Evolutionary conservation across 2,329 filamentous ascomycete species (phyloP), one percentile per base, ranked within the genome.

Genomic region (Polychaeton citri): DNA sequence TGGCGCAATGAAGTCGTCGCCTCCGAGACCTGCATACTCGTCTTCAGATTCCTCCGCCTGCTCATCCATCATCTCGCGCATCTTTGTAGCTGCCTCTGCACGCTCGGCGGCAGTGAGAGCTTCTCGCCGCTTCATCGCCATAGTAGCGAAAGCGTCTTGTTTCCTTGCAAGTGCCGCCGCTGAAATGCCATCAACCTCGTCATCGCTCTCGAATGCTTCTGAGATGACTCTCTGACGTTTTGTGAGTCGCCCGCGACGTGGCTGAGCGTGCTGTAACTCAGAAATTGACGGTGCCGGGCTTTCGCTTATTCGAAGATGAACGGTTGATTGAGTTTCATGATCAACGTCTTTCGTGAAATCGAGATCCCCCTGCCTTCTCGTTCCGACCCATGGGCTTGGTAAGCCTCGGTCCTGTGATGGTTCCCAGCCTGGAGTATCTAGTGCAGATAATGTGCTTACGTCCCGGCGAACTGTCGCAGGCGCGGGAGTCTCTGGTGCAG

Each of bases 41-140:
- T 98, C 90, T 54, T 98, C 92, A 0, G 90, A 98, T 61, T 98
- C 90, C 50, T 94, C 84, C 41, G 90, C 88, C 54, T 93, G 86
- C 46, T 95, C 90, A 45, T 96, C 75, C 24, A 98, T 70, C 71
- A 94, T 82, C 56, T 81, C 87, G 59, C 85, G 87, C 59, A 80
- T 83, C 61, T 94, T 73, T 48, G 86, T 93, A 35, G 69, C 66
- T 48, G 73, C 72, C 48, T 72, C 71, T 50, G 69, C 60, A 5
- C 44, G 45, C 32, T 56, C 53, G 12, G 47, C 47, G 16, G 45
- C 47, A 20, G 45, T 50, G 21, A 55, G 48, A 64, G 62, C 42
- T 63, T 69, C 28, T 55, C 63, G 5, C 73, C 71, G 3, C 71
- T 76, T 51, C 78, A 79, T 46, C 74, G 74, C 46, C 73, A 94